These are phyloP conservation scores for Aspergillus tubingensis DNA, from an alignment of 2,329 filamentous ascomycete species.

Conservation along the genomic window DNA sequence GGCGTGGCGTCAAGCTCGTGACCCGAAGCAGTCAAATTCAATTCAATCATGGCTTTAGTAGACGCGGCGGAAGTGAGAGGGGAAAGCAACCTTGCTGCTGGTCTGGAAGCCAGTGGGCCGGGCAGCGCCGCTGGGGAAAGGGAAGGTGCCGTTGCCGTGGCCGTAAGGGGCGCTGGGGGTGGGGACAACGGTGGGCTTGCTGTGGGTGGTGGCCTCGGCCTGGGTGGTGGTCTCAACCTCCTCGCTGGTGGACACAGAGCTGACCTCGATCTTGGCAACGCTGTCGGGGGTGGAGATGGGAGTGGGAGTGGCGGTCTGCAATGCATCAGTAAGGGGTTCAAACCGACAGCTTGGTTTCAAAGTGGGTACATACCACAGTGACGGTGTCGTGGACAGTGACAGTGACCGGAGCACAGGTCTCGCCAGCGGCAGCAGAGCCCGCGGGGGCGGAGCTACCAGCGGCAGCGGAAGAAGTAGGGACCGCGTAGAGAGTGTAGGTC, in stretches of 20 bases:
- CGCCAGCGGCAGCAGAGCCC: background rate
- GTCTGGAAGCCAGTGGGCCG: slow-evolving; percentile 35
- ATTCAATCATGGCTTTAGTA: slow-evolving; percentile 19
- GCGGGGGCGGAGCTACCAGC: slow-evolving; percentile 11
- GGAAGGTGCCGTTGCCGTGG: slow-evolving; percentile 23
- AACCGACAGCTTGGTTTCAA: background rate
- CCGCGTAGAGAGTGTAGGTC: slow-evolving; percentile 28
- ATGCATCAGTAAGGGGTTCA: background rate
- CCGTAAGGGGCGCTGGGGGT: slow-evolving; percentile 14
- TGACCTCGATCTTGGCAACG: slow-evolving; percentile 6
- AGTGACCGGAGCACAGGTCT: slow-evolving; percentile 26
- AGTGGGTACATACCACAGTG: slow-evolving; percentile 34
- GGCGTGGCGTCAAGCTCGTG: slow-evolving; percentile 11
- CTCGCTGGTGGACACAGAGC: background rate
- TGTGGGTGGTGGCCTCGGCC: slow-evolving; percentile 9
- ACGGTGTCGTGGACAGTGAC: slow-evolving; percentile 39
- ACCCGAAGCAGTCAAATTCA: background rate
- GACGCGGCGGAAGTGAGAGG: slow-evolving; percentile 30
- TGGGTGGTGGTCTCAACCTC: slow-evolving; percentile 4
- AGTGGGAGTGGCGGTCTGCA: slow-evolving; percentile 16
- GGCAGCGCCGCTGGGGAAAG: slow-evolving; percentile 19
- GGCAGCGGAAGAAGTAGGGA: slow-evolving; percentile 20
- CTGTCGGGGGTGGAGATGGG: slow-evolving; percentile 12
- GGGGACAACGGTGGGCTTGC: slow-evolving; percentile 15
- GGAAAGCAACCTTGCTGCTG: slow-evolving; percentile 26